Base-by-base conservation (phyloP, 1,284 basidiomycete genomes). In the Cryptococcus sp. region DNA sequence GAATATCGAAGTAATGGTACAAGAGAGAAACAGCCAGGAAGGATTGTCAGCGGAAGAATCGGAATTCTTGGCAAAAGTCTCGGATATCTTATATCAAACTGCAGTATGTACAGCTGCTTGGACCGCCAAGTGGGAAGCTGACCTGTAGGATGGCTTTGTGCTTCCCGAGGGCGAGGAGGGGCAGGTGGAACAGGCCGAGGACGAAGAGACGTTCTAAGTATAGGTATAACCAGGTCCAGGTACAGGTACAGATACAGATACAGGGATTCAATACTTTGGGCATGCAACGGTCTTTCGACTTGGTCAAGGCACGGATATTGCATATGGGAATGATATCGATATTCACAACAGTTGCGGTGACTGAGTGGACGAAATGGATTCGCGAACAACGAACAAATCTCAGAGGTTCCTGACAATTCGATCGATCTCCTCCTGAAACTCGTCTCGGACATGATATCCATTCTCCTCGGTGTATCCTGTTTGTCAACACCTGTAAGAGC, bases 1-100 rank as follows among this genome's bases (percentile, higher is more conserved):
- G 44, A 88, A 94, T 61, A 98, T 99, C 64, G 94, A 99, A 76
- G 88, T 98, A 59, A 78, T 98, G 21, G 88, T 89, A 2, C 88
- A 91, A 67, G 79, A 82, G 53, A 85, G 89, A 54, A 52, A 83
- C 41, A 86, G 88, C 59, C 73, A 73, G 13, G 77, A 84, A 16
- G 84, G 84, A 58, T 77, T 70, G 4, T 79, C 81, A 14, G 82
- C 80, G 7, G 79, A 80, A 50, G 86, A 90, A 49, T 84, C 85
- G 61, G 77, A 80, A 10, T 83, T 85, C 1, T 78, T 98, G 52
- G 80, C 80, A 56, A 85, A 88, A 63, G 91, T 98, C 59, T 92
- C 98, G 76, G 85, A 86, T 70, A 93, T 98, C 59, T 77, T 98
- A 36, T 98, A 98, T 73, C 86, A 86, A 19, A 98, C 94, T 13